These are phyloP conservation scores for Septoria petroselini DNA, from an alignment of 2,329 filamentous ascomycete genomes.

Conservation along the genomic window DNA sequence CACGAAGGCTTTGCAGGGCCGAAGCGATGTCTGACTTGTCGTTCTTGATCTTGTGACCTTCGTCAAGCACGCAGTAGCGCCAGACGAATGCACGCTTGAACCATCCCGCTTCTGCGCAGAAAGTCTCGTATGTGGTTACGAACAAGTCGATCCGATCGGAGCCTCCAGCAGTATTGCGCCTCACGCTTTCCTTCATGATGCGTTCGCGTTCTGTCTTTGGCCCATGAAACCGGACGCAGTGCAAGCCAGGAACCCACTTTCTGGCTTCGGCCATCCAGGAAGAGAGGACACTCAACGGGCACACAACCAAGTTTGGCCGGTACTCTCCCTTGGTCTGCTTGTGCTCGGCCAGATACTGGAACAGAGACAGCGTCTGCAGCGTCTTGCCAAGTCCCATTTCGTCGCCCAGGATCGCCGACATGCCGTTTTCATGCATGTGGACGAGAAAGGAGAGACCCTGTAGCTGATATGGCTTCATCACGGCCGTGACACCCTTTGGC, in stretches of 20 bases:
- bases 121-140: conserved; percentile 52
- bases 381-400: conserved; percentile 54
- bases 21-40: conserved; percentile 45
- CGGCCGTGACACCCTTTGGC: conserved; percentile 47
- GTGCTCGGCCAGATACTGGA: conserved; percentile 49
- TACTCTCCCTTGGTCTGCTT: conserved; percentile 40
- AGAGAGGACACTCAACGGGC: conserved; percentile 51
- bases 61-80: conserved; percentile 54
- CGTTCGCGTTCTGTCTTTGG: conserved; percentile 43
- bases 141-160: conserved; percentile 48
- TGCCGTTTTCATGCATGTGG: conserved; percentile 46
- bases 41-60: conserved; percentile 55
- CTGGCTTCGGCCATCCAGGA: conserved; percentile 50
- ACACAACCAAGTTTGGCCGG: conserved; percentile 49
- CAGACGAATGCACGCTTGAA: conserved; percentile 52
- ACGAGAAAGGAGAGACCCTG: conserved; percentile 51
- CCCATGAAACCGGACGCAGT: conserved; percentile 50
- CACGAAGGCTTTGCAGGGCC: conserved; percentile 44
- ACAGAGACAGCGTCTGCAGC: conserved; percentile 50
- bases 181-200: conserved; percentile 41
- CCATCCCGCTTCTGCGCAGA: conserved; percentile 47
- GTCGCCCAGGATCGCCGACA: conserved; percentile 49
- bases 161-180: conserved; percentile 14
- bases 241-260: conserved; percentile 51
- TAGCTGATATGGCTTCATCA: conserved; percentile 53